phyloP scores from a whole-genome alignment of 1,284 basidiomycete species.

The Rhodotorula sp. region DNA sequence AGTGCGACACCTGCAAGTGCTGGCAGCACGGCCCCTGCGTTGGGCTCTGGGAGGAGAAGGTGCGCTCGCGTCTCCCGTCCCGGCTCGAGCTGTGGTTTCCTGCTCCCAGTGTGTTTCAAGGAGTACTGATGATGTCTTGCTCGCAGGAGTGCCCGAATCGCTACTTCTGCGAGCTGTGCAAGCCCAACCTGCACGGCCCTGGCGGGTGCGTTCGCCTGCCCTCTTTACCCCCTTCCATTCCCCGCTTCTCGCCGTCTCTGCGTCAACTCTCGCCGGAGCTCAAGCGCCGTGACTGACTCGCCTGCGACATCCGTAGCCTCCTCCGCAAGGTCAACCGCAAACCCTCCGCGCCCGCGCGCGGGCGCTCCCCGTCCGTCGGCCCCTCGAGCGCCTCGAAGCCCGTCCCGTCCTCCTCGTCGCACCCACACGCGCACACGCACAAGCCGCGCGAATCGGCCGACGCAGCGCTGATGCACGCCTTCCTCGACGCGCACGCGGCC shows the following conservation, averaged over 20 bases:
- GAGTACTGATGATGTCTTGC: neutral
- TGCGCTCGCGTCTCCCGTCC: neutral
- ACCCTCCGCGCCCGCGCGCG: conserved; percentile 7
- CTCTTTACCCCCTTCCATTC: neutral
- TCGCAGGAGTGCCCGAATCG: conserved; percentile 52
- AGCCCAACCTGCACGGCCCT: conserved; percentile 57
- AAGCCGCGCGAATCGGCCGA: conserved; percentile 41
- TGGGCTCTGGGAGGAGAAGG: conserved; percentile 84
- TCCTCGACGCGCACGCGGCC: conserved; percentile 14
- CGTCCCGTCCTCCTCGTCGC: neutral
- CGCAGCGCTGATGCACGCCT: conserved; percentile 5
- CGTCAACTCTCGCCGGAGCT: neutral
- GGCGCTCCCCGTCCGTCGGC: conserved; percentile 11
- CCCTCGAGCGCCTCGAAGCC: neutral
- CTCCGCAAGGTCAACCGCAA: conserved; percentile 41
- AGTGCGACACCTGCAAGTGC: conserved; percentile 94
- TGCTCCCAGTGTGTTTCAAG: neutral
- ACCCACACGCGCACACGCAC: neutral
- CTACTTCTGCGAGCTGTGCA: conserved; percentile 91
- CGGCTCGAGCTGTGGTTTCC: neutral
- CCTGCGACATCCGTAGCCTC: conserved; percentile 14
- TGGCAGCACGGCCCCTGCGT: conserved; percentile 99
- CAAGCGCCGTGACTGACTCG: too few species aligned
- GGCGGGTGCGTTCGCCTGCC: conserved; percentile 58
- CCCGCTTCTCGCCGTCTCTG: neutral